Conservation (phyloP, 176 grass and related monocot species). For the Pharus latifolius region DNA sequence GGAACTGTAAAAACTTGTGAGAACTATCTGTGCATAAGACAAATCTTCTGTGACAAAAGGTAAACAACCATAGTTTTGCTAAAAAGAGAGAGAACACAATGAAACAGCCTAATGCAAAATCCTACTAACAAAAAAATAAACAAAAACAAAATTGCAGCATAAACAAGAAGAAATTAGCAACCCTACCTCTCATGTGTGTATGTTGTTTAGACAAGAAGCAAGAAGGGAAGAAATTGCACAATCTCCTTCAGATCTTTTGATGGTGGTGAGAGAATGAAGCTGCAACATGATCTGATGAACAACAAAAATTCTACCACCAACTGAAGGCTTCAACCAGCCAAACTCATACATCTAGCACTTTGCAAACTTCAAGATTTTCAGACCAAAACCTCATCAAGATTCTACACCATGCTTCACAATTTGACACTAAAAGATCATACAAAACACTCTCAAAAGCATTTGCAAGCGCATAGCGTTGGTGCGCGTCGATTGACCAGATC, state of each 20-base stretch:
- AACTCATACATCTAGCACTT: background rate
- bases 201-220: background rate
- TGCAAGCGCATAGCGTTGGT: background rate
- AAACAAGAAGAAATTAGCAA: background rate
- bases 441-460: background rate
- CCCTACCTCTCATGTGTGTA: background rate
- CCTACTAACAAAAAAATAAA: background rate
- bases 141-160: background rate
- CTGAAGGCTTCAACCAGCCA: background rate
- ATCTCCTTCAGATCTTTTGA: constrained; percentile 21
- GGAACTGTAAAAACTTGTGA: background rate
- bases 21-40: background rate
- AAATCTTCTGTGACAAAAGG: background rate
- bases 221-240: background rate
- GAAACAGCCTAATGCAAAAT: background rate
- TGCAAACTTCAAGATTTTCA: background rate
- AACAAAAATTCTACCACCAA: background rate
- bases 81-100: background rate
- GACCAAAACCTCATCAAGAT: background rate
- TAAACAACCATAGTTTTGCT: background rate
- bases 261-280: constrained; percentile 65
- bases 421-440: background rate
- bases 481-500: constrained; percentile 27
- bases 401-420: background rate
- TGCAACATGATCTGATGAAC: constrained; percentile 60